These are phyloP conservation scores for Benincasa hispida DNA, from an alignment of 306 rosid species.

Conservation along the genomic window DNA sequence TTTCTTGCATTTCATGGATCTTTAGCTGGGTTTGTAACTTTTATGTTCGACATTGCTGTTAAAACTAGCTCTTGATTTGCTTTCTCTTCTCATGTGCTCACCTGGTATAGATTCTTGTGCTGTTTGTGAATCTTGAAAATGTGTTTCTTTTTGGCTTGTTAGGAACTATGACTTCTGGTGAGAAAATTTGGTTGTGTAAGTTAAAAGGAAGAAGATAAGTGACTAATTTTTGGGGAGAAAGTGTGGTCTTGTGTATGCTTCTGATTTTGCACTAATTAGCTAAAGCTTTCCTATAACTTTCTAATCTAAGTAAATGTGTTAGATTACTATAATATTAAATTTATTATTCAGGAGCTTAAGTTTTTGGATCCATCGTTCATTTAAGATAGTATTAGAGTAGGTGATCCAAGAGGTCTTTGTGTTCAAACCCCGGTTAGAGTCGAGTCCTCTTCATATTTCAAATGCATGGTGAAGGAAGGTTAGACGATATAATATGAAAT, in stretches of 20 bases:
- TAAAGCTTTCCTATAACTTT: background rate
- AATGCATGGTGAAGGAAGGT: no score
- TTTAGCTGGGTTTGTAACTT: slow-evolving; percentile 3
- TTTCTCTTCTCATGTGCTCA: background rate
- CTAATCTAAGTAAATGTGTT: background rate
- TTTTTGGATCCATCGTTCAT: no score
- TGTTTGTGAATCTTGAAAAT: background rate
- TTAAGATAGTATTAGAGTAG: no score
- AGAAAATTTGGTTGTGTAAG: background rate
- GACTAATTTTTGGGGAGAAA: background rate
- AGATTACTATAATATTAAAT: no score
- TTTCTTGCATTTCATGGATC: slow-evolving; percentile 14
- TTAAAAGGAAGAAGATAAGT: background rate
- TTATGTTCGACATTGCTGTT: background rate
- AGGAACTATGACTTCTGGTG: background rate
- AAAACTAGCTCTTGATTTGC: background rate
- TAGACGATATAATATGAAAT: no score
- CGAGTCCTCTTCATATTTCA: no score
- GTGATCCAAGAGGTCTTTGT: no score
- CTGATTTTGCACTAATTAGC: background rate
- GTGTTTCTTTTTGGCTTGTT: background rate
- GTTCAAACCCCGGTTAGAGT: no score
- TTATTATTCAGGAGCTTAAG: no score
- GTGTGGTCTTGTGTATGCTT: background rate
- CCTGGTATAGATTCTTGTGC: background rate